Evolutionary conservation across 305 asterid species (phyloP).

Genomic region (Caryopteris hybrid): DNA sequence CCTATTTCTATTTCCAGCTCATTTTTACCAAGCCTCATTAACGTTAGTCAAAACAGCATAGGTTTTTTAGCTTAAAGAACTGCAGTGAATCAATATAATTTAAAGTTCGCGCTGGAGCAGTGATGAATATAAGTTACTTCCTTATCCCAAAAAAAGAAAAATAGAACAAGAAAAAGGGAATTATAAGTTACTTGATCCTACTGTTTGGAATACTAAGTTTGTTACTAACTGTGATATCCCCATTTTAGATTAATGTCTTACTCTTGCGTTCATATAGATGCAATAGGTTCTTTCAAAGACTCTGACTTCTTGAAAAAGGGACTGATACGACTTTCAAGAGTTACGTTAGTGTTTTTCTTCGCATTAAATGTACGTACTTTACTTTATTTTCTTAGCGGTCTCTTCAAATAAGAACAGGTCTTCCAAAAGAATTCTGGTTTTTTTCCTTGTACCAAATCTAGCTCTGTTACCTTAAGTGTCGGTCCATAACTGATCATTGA

Average conservation of each 20-base stretch:
- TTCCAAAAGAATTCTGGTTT: background rate
- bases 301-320: background rate
- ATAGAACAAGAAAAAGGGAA: no score
- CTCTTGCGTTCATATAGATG: background rate
- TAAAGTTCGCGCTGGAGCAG: background rate
- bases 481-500: background rate
- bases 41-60: background rate
- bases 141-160: no score
- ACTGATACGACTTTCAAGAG: background rate
- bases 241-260: slow-evolving; percentile 1
- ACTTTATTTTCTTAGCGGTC: background rate
- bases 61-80: background rate
- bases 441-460: background rate
- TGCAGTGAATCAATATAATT: no score
- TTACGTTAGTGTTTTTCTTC: background rate
- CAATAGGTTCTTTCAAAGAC: background rate
- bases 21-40: no score
- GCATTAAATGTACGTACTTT: background rate
- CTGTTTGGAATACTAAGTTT: no score
- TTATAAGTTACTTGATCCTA: background rate
- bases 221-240: background rate
- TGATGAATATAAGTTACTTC: background rate
- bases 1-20: no score
- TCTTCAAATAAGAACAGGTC: background rate
- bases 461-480: no score